Base-by-base conservation (phyloP, 1,284 basidiomycete species). In the Athelia psychrophila region DNA sequence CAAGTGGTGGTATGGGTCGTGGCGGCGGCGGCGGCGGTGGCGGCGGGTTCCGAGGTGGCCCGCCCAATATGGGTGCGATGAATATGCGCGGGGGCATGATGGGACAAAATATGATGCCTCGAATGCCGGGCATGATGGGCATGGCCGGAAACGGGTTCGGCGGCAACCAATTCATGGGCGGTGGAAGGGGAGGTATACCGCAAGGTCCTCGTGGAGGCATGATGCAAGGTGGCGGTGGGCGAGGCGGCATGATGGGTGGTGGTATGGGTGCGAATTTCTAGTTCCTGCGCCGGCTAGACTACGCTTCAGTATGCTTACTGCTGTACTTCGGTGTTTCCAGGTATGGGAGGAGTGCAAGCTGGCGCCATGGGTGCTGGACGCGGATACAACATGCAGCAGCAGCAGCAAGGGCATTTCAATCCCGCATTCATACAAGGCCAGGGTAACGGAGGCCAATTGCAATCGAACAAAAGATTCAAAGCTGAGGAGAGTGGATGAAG, bases 191-290 rank as follows among this genome's bases (percentile, higher is more conserved):
- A 42, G 38, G 16, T 22, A 22, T 42, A 18, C 38, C 38, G 5
- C 38, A 42, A 42, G 74, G 76, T 27, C 44, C 44, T 68, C 71
- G 69, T 35, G 69, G 72, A 57, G 58, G 52, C 32, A 73, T 73
- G 70, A 76, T 76, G 70, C 69, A 64, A 47, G 73, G 73, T 50
- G 69, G 70, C 48, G 63, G 56, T 19, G 67, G 56, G 44, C 70
- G 74, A 64, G 71, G 70, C 8, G 64, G 63, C 53, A 60, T 59
- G 35, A 69, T 70, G 64, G 55, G 70, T 59, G 71, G 77, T 54
- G 81, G 84, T 70, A 86, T 86, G 83, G 85, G 85, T 84, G 81
- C 79, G 84, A 78, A 71, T 71, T 80, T 80, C 69, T 84, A 76
- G 74, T 58, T 50, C 49, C 51, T 42, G 49, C 19, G 36, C 50